A percentile compares a stretch with the other conserved stretches of the same genome.
phyloP scores from a whole-genome alignment of 2,329 filamentous ascomycete genomes.

The Aureobasidium melanogenum region DNA sequence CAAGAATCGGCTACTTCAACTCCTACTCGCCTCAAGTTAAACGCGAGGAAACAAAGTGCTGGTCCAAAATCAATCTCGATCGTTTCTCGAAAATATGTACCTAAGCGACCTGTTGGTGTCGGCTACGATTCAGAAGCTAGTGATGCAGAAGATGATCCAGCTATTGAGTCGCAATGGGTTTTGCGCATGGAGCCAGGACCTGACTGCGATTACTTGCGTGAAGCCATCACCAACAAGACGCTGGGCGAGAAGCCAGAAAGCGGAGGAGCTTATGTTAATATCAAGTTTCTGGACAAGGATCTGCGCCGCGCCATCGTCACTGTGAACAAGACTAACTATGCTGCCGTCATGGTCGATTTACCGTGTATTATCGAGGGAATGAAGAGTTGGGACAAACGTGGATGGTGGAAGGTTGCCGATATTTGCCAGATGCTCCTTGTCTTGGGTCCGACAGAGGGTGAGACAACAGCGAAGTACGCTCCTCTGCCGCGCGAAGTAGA shows the following conservation, averaged over 20 bases:
- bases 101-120: conserved; percentile 65
- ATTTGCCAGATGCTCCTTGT: conserved; percentile 84
- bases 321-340: conserved; percentile 63
- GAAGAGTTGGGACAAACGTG: conserved; percentile 85
- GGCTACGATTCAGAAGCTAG: conserved; percentile 96
- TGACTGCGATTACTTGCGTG: conserved; percentile 74
- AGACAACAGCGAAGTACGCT: conserved; percentile 39
- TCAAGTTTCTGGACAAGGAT: conserved; percentile 71
- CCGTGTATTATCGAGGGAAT: conserved; percentile 83
- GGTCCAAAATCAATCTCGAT: conserved; percentile 18
- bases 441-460: conserved; percentile 54
- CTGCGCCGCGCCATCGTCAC: conserved; percentile 64
- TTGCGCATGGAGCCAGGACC: conserved; percentile 80
- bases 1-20: background rate
- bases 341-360: conserved; percentile 70
- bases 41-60: conserved; percentile 8
- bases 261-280: conserved; percentile 66
- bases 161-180: conserved; percentile 82
- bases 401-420: conserved; percentile 82
- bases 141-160: conserved; percentile 77
- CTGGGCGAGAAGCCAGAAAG: conserved; percentile 57
- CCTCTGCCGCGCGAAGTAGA: conserved; percentile 67
- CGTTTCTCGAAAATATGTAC: conserved; percentile 38
- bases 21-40: conserved; percentile 1
- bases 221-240: conserved; percentile 65